Base-by-base conservation (phyloP, 2,329 filamentous ascomycete genomes). In the Monilinia laxa region DNA sequence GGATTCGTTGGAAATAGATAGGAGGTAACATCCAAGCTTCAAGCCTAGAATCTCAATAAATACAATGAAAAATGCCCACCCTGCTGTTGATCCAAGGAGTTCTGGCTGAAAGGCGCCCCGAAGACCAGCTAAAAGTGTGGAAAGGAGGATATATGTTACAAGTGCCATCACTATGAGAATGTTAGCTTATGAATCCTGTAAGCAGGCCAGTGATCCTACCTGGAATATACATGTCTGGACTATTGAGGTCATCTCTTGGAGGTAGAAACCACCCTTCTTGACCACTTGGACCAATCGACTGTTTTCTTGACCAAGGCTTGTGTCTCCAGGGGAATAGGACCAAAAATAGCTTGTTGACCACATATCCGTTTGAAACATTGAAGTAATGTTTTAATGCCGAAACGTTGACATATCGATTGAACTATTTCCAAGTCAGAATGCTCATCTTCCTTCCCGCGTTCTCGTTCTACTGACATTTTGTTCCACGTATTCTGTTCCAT, bases 211-310 rank as follows among this genome's bases (percentile, higher is more conserved):
- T 51, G 12, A 40, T 51, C 60, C 18, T 67, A 65, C 65, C 65
- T 68, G 93, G 93, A 74, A 99, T 99, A 81, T 99, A 99, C 93
- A 99, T 98, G 80, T 99, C 95, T 20, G 96, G 95, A 71, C 92
- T 96, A 80, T 99, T 99, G 79, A 98, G 84, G 76, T 99, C 95
- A 78, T 99, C 94, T 71, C 95, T 86, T 2, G 95, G 95, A 6
- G 95, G 92, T 10, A 97, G 85, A 79, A 95, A 99, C 82, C 88
- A 89, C 56, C 87, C 87, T 70, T 90, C 88, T 73, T 89, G 86
- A 62, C 89, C 85, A 76, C 85, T 87, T 66, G 88, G 86, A 25
- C 89, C 87, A 66, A 88, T 84, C 66, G 89, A 83, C 77, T 96
- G 92, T 78, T 96, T 93, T 71, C 96, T 90, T 68, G 92, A 96